Evolutionary conservation across 139 green algal genomes (phyloP).

Genomic region (Limnomonas spitsbergensis): DNA sequence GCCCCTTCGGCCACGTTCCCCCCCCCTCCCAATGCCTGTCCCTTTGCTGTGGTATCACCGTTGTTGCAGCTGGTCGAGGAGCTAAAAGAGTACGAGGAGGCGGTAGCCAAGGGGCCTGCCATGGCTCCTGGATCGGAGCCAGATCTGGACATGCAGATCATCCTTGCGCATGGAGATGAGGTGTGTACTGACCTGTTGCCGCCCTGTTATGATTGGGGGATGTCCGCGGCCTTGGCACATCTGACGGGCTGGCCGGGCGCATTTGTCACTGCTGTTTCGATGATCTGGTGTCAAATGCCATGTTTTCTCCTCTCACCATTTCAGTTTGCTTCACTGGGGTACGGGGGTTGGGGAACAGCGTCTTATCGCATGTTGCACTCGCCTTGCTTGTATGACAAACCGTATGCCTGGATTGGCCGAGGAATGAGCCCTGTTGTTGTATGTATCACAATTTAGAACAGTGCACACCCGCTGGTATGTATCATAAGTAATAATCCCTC

Average conservation of each 20-base stretch:
- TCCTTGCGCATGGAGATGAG: conserved; percentile 77
- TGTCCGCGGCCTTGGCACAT: too few relatives aligned
- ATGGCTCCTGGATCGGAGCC: conserved; percentile 43
- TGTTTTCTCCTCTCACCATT: too few relatives aligned
- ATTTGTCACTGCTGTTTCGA: too few relatives aligned
- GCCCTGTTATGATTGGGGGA: too few relatives aligned
- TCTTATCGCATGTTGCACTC: conserved; percentile 30
- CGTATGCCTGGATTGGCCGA: background rate
- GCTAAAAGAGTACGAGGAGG: conserved; percentile 53
- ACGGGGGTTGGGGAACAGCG: too few relatives aligned
- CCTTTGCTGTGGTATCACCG: too few relatives aligned
- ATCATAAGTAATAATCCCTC: too few relatives aligned
- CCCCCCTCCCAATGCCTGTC: too few relatives aligned
- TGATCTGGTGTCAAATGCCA: too few relatives aligned
- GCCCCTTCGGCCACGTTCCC: too few relatives aligned
- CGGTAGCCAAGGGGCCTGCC: conserved; percentile 26
- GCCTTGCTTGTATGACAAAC: background rate
- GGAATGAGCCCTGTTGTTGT: background rate
- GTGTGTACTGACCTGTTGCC: conserved; percentile 56
- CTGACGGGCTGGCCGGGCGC: too few relatives aligned
- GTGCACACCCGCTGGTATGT: background rate
- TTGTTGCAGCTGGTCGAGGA: conserved; percentile 49
- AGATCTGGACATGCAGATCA: conserved; percentile 75
- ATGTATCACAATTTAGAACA: background rate
- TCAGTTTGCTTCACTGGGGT: too few relatives aligned